phyloP scores from a whole-genome alignment of 2,329 filamentous ascomycete species.

The Colletotrichum godetiae region DNA sequence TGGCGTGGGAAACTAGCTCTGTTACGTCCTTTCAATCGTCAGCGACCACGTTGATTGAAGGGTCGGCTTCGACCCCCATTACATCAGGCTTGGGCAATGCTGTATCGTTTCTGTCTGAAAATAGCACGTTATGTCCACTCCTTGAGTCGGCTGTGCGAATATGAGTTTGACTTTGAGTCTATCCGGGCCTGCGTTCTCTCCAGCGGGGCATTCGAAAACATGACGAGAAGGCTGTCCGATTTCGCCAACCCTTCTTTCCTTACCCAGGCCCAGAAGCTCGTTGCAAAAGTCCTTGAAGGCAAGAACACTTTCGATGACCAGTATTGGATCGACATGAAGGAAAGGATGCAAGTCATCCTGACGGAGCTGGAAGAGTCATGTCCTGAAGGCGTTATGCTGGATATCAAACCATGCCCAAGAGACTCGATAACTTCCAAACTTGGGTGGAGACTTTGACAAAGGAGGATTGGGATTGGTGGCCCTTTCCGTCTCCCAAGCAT shows the following conservation, averaged over 20 bases:
- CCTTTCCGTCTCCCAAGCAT: not conserved
- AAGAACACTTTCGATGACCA: not conserved
- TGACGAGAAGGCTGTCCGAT: not conserved
- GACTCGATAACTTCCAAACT: not conserved
- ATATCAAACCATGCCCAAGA: not conserved
- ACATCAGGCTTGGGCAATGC: not conserved
- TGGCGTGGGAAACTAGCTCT: not conserved
- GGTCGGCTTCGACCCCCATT: not conserved
- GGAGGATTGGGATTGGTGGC: constrained; percentile 1
- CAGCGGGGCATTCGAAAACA: not conserved
- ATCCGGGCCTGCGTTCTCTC: not conserved
- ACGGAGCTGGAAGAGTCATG: not conserved
- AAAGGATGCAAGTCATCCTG: not conserved
- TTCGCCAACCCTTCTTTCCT: not conserved
- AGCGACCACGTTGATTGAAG: not conserved
- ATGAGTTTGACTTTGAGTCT: not conserved
- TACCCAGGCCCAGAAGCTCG: not conserved
- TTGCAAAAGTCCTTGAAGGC: not conserved
- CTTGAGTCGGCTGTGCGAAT: not conserved
- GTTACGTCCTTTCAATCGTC: not conserved
- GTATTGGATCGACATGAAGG: not conserved
- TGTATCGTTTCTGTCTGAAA: not conserved
- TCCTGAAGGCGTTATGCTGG: not conserved
- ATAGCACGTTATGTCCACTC: not conserved
- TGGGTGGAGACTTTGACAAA: not conserved